A percentile compares a stretch with the other conserved stretches of the same genome.
These are phyloP conservation scores for Dissoconium aciculare DNA, from an alignment of 2,329 filamentous ascomycete species.

Conservation along the genomic window DNA sequence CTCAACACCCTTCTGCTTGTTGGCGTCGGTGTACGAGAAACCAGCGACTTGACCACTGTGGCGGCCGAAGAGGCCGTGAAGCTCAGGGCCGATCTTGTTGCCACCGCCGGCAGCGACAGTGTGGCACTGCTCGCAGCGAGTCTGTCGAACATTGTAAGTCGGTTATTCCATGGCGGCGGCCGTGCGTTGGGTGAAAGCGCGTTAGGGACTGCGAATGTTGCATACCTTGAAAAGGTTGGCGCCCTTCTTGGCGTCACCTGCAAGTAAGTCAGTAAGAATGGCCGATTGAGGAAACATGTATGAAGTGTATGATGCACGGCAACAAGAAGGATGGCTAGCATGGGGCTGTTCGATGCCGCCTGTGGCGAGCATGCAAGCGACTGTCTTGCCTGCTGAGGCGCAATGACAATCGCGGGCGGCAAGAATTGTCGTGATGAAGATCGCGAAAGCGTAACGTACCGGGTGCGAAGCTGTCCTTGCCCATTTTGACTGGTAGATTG, in stretches of 20 bases:
- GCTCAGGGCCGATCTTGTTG: constrained; percentile 97
- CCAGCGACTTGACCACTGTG: constrained; percentile 83
- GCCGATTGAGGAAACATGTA: too few relatives aligned
- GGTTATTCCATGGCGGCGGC: constrained; percentile 1
- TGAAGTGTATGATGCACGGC: too few relatives aligned
- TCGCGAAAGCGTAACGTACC: constrained; percentile 20
- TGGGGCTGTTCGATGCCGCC: too few relatives aligned
- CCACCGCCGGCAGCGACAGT: constrained; percentile 76
- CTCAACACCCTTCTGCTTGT: constrained; percentile 87
- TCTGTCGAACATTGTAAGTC: constrained; percentile 33
- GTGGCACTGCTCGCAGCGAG: constrained; percentile 96
- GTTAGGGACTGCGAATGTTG: constrained; percentile 12
- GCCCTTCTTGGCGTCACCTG: constrained; percentile 91
- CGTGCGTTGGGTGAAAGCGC: constrained; percentile 1
- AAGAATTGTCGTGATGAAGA: too few relatives aligned
- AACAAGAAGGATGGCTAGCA: too few relatives aligned
- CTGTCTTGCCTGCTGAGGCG: too few relatives aligned
- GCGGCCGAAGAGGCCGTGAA: constrained; percentile 95
- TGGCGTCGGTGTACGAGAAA: constrained; percentile 97
- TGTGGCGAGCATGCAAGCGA: too few relatives aligned
- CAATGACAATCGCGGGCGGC: too few relatives aligned
- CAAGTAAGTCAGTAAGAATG: too few relatives aligned
- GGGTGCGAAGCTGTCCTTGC: constrained; percentile 25
- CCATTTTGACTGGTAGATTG: constrained; percentile 24
- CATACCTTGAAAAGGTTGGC: constrained; percentile 83